Base-by-base conservation (phyloP, 345 rosid species). In the Carallia brachiata region DNA sequence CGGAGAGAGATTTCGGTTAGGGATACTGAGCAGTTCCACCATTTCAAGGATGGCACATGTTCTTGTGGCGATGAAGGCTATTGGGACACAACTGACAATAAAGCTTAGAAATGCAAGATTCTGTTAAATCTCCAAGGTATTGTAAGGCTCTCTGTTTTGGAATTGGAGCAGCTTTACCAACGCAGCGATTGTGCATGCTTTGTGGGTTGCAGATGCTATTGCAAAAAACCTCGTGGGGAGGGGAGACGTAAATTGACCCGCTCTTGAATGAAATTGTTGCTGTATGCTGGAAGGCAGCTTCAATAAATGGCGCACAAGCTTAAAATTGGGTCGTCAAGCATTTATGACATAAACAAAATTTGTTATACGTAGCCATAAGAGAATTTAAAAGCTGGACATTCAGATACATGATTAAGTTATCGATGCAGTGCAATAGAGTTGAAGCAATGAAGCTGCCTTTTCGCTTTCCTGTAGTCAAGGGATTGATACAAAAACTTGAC, bases 51-150 rank as follows among this genome's bases (percentile, higher is more conserved):
- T 59, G 80, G 80, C 0, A 18, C 15, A n/a, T 72, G 80, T 68
- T 77, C 80, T 31, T 72, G 80, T 64, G 63, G 70, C 12, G 77
- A 69, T 17, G 82, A 81, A 74, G 82, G 87, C 61, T 81, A 74
- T 70, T 69, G 77, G 80, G 77, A 72, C 69, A 80, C 67, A 71
- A 59, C 53, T 57, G 66, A 32, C 28, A 36, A 52, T 67, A 67
- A 36, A 10, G 58, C 54, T 66, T 58, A 27, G 31, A 56, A 17
- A 56, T 5, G 60, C 31, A 56, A 56, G 50, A 44, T 39, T 48
- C 62, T 8, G 4, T 10, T 53, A 6, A 52, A 39, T 63, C 61
- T 54, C 53, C 17, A 10, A 8, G n/a, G 56, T 48, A 61, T 19
- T 48, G 27, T 6, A 6, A 6, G 7, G 40, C 63, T 55, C 40